A percentile compares a stretch with the other conserved stretches of the same genome.
phyloP scores from a whole-genome alignment of 2,329 filamentous ascomycete species.

The Ophiosphaerella korrae region DNA sequence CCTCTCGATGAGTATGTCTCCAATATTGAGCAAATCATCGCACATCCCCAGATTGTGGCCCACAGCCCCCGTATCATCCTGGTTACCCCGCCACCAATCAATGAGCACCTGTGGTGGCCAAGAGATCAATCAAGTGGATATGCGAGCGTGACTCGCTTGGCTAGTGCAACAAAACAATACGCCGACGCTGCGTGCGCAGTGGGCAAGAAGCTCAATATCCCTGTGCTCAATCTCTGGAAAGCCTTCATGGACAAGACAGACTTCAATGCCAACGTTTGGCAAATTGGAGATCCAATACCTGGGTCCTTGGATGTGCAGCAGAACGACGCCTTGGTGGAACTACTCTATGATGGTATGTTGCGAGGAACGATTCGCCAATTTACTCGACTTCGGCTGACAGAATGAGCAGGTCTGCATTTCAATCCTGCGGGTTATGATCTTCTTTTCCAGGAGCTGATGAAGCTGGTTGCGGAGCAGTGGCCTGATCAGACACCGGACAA shows the following conservation, averaged over 20 bases:
- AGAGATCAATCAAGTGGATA: slow-evolving; percentile 47
- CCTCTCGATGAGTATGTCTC: slow-evolving; percentile 74
- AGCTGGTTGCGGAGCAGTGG: slow-evolving; percentile 56
- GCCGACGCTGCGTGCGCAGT: slow-evolving; percentile 69
- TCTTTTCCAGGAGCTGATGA: slow-evolving; percentile 60
- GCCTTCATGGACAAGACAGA: slow-evolving; percentile 71
- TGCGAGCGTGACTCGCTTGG: slow-evolving; percentile 57
- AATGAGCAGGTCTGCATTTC: slow-evolving; percentile 61
- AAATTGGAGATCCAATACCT: slow-evolving; percentile 53
- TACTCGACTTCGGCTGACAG: slow-evolving; percentile 10
- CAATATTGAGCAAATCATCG: slow-evolving; percentile 74
- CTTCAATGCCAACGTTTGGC: slow-evolving; percentile 51
- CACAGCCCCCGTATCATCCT: slow-evolving; percentile 77
- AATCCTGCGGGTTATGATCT: slow-evolving; percentile 61
- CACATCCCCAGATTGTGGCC: slow-evolving; percentile 69
- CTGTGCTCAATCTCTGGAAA: slow-evolving; percentile 79
- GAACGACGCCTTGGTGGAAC: slow-evolving; percentile 59
- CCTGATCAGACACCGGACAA: slow-evolving; percentile 61
- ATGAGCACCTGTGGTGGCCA: slow-evolving; percentile 71
- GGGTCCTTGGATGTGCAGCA: slow-evolving; percentile 64
- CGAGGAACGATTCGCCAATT: background rate
- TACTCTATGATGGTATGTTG: slow-evolving; percentile 62
- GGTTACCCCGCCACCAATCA: slow-evolving; percentile 80
- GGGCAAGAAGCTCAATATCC: slow-evolving; percentile 60
- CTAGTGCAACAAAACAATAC: slow-evolving; percentile 65